Percentiles rank a stretch among this genome's conserved stretches.
Evolutionary conservation across 2,329 filamentous ascomycete species (phyloP).

Genomic region (Aspergillus ustus): DNA sequence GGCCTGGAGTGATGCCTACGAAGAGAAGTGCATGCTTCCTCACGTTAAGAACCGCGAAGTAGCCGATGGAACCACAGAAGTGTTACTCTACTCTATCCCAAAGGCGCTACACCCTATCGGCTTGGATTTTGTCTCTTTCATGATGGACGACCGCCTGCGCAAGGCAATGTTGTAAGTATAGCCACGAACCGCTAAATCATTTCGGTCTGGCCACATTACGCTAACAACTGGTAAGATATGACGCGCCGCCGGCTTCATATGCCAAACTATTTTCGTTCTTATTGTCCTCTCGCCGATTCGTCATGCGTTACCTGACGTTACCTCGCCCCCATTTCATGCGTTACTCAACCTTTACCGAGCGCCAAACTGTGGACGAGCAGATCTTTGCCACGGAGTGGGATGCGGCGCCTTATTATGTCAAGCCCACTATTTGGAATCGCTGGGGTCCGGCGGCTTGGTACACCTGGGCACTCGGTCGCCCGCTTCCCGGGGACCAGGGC

Average conservation of each 20-base stretch:
- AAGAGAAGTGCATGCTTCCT: slow-evolving; percentile 63
- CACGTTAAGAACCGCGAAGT: slow-evolving; percentile 54
- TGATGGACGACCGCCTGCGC: slow-evolving; percentile 68
- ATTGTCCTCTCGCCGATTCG: slow-evolving; percentile 58
- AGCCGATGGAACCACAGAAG: slow-evolving; percentile 63
- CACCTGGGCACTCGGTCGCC: slow-evolving; percentile 50
- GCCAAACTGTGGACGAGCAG: slow-evolving; percentile 59
- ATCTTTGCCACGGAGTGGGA: slow-evolving; percentile 59
- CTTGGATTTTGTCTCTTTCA: slow-evolving; percentile 57
- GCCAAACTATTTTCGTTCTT: slow-evolving; percentile 49
- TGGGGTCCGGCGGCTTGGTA: slow-evolving; percentile 64
- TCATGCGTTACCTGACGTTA: slow-evolving; percentile 62
- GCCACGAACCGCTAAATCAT: not conserved
- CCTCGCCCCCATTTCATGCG: slow-evolving; percentile 58
- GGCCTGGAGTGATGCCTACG: slow-evolving; percentile 61
- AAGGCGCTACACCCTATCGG: slow-evolving; percentile 51
- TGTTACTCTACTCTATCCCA: slow-evolving; percentile 64
- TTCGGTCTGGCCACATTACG: not conserved
- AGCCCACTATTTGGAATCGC: slow-evolving; percentile 63
- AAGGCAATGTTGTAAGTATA: slow-evolving; percentile 65
- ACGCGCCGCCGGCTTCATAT: slow-evolving; percentile 42
- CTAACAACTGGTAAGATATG: slow-evolving; percentile 37
- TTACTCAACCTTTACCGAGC: slow-evolving; percentile 46
- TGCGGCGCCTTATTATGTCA: slow-evolving; percentile 68
- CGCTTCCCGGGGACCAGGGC: slow-evolving; percentile 54